A percentile compares a stretch with the other conserved stretches of the same genome.
phyloP scores from a whole-genome alignment of 805 yeast genomes.

The Candida vartiovaarae region DNA sequence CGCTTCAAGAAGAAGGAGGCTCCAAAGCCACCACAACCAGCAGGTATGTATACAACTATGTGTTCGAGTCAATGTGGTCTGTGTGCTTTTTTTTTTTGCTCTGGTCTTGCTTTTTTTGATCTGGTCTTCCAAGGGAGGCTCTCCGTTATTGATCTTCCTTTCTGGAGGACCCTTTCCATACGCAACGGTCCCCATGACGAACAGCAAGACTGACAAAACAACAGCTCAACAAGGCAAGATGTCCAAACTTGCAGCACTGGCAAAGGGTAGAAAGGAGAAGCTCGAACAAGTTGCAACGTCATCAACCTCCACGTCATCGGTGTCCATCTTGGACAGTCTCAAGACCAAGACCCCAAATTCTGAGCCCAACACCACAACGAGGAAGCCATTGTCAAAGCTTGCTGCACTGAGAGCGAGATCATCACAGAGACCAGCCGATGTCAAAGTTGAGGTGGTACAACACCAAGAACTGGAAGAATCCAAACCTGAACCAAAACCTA shows the following conservation, averaged over 20 bases:
- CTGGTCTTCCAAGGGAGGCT: too few species aligned
- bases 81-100: too few species aligned
- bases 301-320: conserved; percentile 5
- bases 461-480: not conserved
- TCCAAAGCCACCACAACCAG: conserved; percentile 21
- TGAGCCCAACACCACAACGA: not conserved
- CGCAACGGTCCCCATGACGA: not conserved
- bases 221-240: conserved; percentile 5
- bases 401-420: conserved; percentile 1
- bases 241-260: conserved; percentile 19
- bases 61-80: not conserved
- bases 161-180: too few species aligned
- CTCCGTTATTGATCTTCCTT: not conserved
- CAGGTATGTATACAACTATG: conserved; percentile 38
- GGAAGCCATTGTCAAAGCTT: not conserved
- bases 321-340: conserved; percentile 18
- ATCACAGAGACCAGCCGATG: conserved; percentile 1
- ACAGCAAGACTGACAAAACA: not conserved
- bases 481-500: not conserved
- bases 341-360: conserved; percentile 1
- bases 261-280: conserved; percentile 14
- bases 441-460: not conserved
- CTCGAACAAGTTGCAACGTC: not conserved
- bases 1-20: conserved; percentile 17
- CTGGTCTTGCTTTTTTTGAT: too few species aligned